phyloP scores from a whole-genome alignment of 352 stramenopile genomes.

The Thalassiosira exigua region DNA sequence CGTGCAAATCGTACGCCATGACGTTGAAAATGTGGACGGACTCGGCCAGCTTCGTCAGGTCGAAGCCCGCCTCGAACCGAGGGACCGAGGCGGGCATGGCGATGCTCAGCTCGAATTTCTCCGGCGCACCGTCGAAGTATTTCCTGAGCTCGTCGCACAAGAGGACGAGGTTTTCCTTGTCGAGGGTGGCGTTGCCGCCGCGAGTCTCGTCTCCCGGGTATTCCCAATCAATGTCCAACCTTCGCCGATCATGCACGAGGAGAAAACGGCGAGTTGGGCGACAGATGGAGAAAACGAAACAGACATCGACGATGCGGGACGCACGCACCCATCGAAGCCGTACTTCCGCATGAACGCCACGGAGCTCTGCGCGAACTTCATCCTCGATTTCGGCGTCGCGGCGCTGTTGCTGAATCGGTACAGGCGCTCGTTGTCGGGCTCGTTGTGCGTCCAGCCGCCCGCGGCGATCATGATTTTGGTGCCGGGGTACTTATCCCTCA shows the following conservation, averaged over 20 bases:
- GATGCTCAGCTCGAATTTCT: slow-evolving; percentile 67
- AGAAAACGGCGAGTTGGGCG: background rate
- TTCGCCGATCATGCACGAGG: background rate
- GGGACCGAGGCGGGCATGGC: slow-evolving; percentile 51
- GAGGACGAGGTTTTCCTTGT: slow-evolving; percentile 59
- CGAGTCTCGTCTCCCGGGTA: slow-evolving; percentile 55
- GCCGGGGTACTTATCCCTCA: slow-evolving; percentile 50
- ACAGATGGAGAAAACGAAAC: background rate
- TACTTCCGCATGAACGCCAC: slow-evolving; percentile 61
- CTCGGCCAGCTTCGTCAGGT: slow-evolving; percentile 49
- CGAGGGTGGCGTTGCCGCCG: slow-evolving; percentile 49
- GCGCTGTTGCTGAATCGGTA: slow-evolving; percentile 58
- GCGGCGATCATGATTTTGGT: slow-evolving; percentile 59
- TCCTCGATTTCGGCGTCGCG: slow-evolving; percentile 41
- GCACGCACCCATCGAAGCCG: slow-evolving; percentile 56
- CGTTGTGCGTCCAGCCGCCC: slow-evolving; percentile 63
- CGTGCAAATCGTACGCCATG: slow-evolving; percentile 68
- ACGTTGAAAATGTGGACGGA: slow-evolving; percentile 65
- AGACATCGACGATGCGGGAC: background rate
- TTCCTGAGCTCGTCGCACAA: slow-evolving; percentile 58
- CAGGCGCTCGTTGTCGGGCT: slow-evolving; percentile 59
- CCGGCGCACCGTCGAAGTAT: slow-evolving; percentile 60
- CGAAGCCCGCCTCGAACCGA: slow-evolving; percentile 51
- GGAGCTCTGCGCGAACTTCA: slow-evolving; percentile 60
- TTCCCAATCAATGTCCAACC: slow-evolving; percentile 54